These are phyloP conservation scores for Botryotinia globosa DNA, from an alignment of 2,329 filamentous ascomycete species.

Conservation along the genomic window DNA sequence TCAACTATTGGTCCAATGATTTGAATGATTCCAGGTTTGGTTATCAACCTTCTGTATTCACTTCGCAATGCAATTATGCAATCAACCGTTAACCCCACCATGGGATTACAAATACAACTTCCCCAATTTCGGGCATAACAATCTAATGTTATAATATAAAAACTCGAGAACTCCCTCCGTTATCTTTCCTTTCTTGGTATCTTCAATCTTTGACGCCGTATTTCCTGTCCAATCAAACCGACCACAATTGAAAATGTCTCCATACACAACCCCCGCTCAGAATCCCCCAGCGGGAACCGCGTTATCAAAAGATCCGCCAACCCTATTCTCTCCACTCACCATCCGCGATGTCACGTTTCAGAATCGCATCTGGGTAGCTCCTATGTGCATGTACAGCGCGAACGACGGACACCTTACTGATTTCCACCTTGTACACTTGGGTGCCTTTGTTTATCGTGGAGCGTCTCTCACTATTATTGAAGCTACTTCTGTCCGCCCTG, in stretches of 20 bases:
- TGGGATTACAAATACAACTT: conserved; percentile 5
- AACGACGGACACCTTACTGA: conserved; percentile 36
- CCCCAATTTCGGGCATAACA: not conserved
- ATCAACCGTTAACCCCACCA: not conserved
- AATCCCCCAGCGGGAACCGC: conserved; percentile 35
- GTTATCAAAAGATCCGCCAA: conserved; percentile 33
- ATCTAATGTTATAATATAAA: not conserved
- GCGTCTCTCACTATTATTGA: conserved; percentile 39
- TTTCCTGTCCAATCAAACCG: not conserved
- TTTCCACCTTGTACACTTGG: conserved; percentile 39
- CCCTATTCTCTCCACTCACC: conserved; percentile 46
- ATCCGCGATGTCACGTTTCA: conserved; percentile 46
- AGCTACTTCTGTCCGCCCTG: conserved; percentile 38
- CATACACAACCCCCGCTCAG: conserved; percentile 22
- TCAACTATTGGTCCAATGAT: not conserved
- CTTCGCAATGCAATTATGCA: not conserved
- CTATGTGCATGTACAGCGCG: conserved; percentile 46
- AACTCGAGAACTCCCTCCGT: not conserved
- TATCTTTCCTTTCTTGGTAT: not conserved
- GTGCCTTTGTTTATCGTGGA: conserved; percentile 37
- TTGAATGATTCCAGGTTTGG: not conserved
- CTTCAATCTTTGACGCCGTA: not conserved
- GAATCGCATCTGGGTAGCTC: conserved; percentile 46
- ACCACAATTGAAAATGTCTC: not conserved
- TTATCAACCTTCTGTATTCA: not conserved